Base-by-base conservation (phyloP, 2,329 filamentous ascomycete genomes). In the Aspergillus costaricaensis region DNA sequence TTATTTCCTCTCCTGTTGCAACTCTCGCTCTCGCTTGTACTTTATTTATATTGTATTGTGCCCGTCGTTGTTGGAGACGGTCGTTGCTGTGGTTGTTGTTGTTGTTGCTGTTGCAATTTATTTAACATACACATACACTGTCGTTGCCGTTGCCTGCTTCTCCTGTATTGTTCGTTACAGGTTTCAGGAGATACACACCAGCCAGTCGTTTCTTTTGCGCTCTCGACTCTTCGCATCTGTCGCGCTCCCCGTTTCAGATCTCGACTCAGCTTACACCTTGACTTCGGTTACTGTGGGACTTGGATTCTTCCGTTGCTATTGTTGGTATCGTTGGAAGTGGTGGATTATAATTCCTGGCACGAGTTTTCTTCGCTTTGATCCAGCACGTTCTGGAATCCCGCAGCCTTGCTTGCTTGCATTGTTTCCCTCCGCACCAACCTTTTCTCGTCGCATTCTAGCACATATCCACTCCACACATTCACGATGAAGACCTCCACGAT, bases 401-500 rank as follows among this genome's bases (percentile, higher is more conserved):
- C 44, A 27, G 23, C 44, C 44, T 49, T 43, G 39, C 39, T 49
- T 43, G n/a, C 39, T 43, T 49, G 23, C 44, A 49, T 49, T 49
- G 44, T 49, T 25, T 48, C 5, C 21, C 14, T 49, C 47, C 36
- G n/a, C 44, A 49, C 14, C 4, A 27, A 27, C 55, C 52, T 36
- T n/a, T n/a, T 38, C 41, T 44, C 44, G 48, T 53, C 27, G 53
- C 53, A 21, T 55, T 36, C 23, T 30, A 14, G n/a, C 39, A 9
- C 19, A 23, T 48, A 23, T 48, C 36, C 12, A 12, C 36, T 15
- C 52, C 41, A n/a, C 44, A 27, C 12, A 36, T 36, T 36, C 62
- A 62, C 43, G 47, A 69, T 69, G 67, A 67, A 63, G 49, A 43
- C 62, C 36, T 65, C 63, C 15, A 61, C 41, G 48, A 19, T 66